A percentile compares a stretch with the other conserved stretches of the same genome.
Conservation (phyloP, 2,329 filamentous ascomycete genomes). For the Curvularia hawaiiensis region DNA sequence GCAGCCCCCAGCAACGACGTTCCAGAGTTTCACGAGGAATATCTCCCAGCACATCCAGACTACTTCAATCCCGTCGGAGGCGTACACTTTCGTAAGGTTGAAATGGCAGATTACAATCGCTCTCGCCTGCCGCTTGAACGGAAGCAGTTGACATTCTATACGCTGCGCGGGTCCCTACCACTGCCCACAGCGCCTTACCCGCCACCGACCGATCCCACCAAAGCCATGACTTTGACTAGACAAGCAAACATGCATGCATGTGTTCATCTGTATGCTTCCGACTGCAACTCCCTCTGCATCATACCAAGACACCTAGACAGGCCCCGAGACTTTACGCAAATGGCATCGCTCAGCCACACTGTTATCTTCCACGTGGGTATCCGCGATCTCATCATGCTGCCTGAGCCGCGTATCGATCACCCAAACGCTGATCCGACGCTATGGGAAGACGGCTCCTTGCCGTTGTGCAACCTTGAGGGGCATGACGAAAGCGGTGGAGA, state of each 20-base stretch:
- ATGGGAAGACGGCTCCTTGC: background rate
- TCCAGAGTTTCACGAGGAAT: background rate
- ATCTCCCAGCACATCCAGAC: background rate
- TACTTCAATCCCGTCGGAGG: background rate
- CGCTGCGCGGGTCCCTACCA: background rate
- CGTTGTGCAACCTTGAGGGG: slow-evolving; percentile 1
- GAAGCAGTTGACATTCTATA: background rate
- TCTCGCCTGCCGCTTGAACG: background rate
- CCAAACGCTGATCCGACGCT: background rate
- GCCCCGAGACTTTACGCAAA: slow-evolving; percentile 32
- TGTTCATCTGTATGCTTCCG: slow-evolving; percentile 63
- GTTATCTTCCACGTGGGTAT: slow-evolving; percentile 43
- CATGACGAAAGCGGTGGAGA: slow-evolving; percentile 25
- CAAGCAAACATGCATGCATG: slow-evolving; percentile 61
- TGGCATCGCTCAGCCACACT: slow-evolving; percentile 41
- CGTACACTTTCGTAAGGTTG: background rate
- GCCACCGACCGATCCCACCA: background rate
- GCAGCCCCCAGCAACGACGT: background rate
- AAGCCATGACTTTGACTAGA: slow-evolving; percentile 15
- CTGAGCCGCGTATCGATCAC: background rate
- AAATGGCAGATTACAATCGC: background rate
- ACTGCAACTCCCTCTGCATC: slow-evolving; percentile 60
- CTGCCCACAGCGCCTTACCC: background rate
- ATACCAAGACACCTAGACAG: slow-evolving; percentile 53
- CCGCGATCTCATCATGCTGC: slow-evolving; percentile 28